Evolutionary conservation across 768 basidiomycete genomes (phyloP).

Genomic region (Kwoniella dejecticola): DNA sequence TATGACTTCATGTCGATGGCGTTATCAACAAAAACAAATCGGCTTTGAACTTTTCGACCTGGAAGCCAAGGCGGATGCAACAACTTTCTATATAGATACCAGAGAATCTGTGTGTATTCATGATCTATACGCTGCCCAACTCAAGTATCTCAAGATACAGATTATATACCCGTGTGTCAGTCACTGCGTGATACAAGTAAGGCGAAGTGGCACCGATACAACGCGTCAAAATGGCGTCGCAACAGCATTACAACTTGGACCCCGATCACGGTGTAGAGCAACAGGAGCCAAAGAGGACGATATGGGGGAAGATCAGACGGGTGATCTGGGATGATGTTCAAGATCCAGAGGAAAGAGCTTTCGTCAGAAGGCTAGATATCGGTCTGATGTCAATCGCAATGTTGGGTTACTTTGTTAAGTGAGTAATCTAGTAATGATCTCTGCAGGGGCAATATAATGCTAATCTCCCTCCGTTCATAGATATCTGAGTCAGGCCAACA

Average conservation of each 20-base stretch:
- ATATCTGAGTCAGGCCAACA: constrained; percentile 10
- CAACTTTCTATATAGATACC: too few species aligned
- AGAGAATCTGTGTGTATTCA: too few species aligned
- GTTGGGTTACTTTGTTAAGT: constrained; percentile 25
- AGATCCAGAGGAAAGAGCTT: constrained; percentile 22
- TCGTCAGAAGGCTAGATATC: constrained; percentile 18
- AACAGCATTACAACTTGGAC: too few species aligned
- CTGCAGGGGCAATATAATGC: too few species aligned
- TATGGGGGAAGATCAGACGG: constrained; percentile 13
- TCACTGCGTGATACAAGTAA: too few species aligned
- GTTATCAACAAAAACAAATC: constrained; percentile 12
- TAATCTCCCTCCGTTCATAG: neutral
- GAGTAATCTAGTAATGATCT: neutral
- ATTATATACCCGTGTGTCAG: too few species aligned
- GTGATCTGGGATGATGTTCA: constrained; percentile 18
- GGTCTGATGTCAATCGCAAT: constrained; percentile 20
- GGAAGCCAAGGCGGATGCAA: too few species aligned
- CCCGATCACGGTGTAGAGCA: neutral
- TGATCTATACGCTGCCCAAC: too few species aligned
- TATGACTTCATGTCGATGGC: constrained; percentile 59
- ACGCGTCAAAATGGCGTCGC: neutral
- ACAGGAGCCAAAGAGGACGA: neutral
- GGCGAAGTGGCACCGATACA: too few species aligned
- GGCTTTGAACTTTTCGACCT: neutral
- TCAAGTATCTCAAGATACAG: too few species aligned